Evolutionary conservation across 2,329 filamentous ascomycete genomes (phyloP).

Genomic region (Colletotrichum trifolii): DNA sequence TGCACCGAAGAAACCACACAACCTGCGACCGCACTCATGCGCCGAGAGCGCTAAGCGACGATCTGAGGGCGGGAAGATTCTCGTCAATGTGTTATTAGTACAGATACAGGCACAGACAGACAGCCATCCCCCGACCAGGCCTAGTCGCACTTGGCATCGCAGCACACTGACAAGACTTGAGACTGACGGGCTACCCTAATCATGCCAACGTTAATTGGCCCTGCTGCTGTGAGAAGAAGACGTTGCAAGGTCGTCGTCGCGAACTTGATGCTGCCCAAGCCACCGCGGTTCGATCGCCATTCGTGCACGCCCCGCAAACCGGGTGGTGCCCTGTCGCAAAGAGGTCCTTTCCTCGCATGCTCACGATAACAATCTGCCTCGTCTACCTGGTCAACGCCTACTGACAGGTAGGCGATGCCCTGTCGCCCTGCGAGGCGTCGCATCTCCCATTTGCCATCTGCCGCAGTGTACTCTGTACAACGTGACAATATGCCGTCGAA

Average conservation of each 20-base stretch:
- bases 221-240: too few species aligned
- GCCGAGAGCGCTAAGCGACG: slow-evolving; percentile 23
- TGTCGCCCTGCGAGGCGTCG: background rate
- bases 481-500: background rate
- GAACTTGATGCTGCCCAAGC: slow-evolving; percentile 13
- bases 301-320: too few species aligned
- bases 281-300: background rate
- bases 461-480: background rate
- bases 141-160: background rate
- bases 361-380: too few species aligned
- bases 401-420: too few species aligned
- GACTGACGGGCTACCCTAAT: slow-evolving; percentile 9
- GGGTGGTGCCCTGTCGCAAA: too few species aligned
- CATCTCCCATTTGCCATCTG: background rate
- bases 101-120: background rate
- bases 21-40: slow-evolving; percentile 13
- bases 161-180: background rate
- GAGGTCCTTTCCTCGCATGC: too few species aligned
- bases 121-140: background rate
- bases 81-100: too few species aligned
- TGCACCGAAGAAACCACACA: too few species aligned
- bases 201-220: slow-evolving; percentile 8
- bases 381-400: too few species aligned
- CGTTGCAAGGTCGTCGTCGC: background rate
- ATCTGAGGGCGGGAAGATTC: slow-evolving; percentile 15